Evolutionary conservation across 2,329 filamentous ascomycete species (phyloP), one percentile per base, ranked within the genome.

Genomic region (Dactylonectria macrodidyma): DNA sequence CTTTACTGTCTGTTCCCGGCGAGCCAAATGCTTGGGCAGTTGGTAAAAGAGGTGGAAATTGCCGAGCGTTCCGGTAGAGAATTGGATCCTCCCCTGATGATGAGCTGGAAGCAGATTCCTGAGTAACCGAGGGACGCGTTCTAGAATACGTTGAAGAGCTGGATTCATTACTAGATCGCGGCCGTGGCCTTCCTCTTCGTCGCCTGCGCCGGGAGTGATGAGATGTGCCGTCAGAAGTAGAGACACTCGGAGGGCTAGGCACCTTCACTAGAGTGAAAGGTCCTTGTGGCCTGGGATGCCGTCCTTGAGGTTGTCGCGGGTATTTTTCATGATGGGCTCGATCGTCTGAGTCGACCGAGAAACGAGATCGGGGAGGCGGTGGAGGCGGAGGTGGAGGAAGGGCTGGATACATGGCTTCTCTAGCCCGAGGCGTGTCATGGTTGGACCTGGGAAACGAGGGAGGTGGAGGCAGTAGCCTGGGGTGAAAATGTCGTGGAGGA

Each of bases 21-120:
- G 72, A 62, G 8, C 67, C 71, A 51, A 68, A 56, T 2, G 60
- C 61, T 12, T 73, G 71, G 26, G 74, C 71, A 5, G 78, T 75
- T n/a, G 78, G 78, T 16, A 78, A 75, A 22, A 74, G 67, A 9
- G 78, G 78, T n/a, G 78, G 78, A 41, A 80, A 80, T 7, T 76
- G 73, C 22, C 78, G 72, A 14, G 77, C 71, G 46, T 77, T 79
- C 34, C 77, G 71, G 54, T 78, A 78, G 8, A 68, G 70, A 19
- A 79, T 65, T 16, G 73, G 73, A 46, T 79, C 78, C 33, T 76
- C 74, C n/a, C 74, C 72, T 7, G 78, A 79, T 2, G 63, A 71
- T 8, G 73, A 72, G 14, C 71, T 70, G 12, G 75, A 76, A 46
- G 71, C 73, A 19, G 69, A 75, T 11, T 67, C 55, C 24, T 61